Base-by-base conservation (phyloP, 2,329 filamentous ascomycete species). In the Penicillium sp. region DNA sequence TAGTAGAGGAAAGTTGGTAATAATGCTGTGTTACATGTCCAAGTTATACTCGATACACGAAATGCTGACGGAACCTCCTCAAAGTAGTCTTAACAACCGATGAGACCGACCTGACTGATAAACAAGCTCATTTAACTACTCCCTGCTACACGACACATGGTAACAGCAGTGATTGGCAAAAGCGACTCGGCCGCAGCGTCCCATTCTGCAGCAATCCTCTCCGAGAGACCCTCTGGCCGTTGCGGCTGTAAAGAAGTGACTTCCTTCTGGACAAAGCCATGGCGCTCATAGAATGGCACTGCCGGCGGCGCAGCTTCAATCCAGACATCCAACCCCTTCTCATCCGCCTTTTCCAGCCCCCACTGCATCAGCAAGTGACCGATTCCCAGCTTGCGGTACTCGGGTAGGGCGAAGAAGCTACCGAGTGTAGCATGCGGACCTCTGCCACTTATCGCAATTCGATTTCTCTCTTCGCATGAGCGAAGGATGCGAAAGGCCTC, bases 231-330 rank as follows among this genome's bases (percentile, higher is more conserved):
- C 25, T 41, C 49, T 25, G 49, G 49, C 10, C 35, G 37, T 25
- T 7, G 35, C 3, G 49, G 49, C 49, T 41, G 34, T 17, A 52
- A 31, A 15, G 41, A 34, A 28, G 37, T 52, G 8, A 52, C 49
- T 15, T 52, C 49, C 20, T 39, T 52, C 8, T 52, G 49, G 2
- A 47, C 10, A 54, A 58, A 53, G 10, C 55, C 55, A 45, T 43
- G 43, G 5, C 49, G 41, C 15, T 58, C 49, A 58, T 58, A 58
- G 15, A 58, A 53, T 4, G 55, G 41, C 2, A 58, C 55, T 11
- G 55, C 55, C 14, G 50, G 15, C 12, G 55, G 55, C 4, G 55
- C 55, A 22, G 55, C 55, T 17, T 58, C 55, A 48, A 58, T 54
- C 55, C 55, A 58, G n/a, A 48, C n/a, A 35, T 58, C 55, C 31